phyloP scores from a whole-genome alignment of 495 filamentous ascomycete genomes.

The Penicillium coffeae region DNA sequence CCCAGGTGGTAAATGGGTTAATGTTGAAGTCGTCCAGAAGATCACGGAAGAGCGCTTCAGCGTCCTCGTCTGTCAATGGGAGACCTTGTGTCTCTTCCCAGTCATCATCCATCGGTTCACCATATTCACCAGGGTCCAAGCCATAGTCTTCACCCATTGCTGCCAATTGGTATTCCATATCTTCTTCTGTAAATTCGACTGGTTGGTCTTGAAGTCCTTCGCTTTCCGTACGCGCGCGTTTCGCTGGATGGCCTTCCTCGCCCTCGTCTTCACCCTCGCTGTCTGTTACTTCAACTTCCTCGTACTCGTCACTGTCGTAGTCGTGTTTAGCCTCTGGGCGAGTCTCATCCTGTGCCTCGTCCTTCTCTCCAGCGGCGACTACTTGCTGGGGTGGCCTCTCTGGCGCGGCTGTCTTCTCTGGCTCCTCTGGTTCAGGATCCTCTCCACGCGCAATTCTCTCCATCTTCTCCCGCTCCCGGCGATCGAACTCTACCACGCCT shows the following conservation, averaged over 20 bases:
- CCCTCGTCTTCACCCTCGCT: conserved; percentile 54
- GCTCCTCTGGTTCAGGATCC: conserved; percentile 29
- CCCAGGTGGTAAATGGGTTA: conserved; percentile 90
- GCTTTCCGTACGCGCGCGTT: conserved; percentile 64
- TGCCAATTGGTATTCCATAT: conserved; percentile 87
- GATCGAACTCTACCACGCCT: conserved; percentile 70
- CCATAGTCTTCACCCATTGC: conserved; percentile 81
- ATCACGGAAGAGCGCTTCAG: conserved; percentile 74
- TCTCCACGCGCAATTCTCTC: conserved; percentile 41
- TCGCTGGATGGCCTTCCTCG: conserved; percentile 51
- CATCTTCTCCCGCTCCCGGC: conserved; percentile 47
- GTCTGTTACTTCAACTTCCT: conserved; percentile 85
- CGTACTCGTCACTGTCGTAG: conserved; percentile 66
- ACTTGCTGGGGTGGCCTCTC: conserved; percentile 2
- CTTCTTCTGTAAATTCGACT: conserved; percentile 90
- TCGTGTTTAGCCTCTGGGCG: conserved; percentile 7
- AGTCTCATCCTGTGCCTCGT: not conserved
- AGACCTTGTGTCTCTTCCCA: conserved; percentile 69
- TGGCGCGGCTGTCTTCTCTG: conserved; percentile 5
- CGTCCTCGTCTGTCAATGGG: conserved; percentile 63
- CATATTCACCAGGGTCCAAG: conserved; percentile 66
- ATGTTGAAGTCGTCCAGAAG: conserved; percentile 76
- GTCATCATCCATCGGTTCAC: conserved; percentile 58
- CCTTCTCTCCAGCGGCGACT: not conserved
- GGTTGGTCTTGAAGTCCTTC: conserved; percentile 51